A percentile compares a stretch with the other conserved stretches of the same genome.
Conservation (phyloP, 257 asterid species). For the Plectranthus barbatus region DNA sequence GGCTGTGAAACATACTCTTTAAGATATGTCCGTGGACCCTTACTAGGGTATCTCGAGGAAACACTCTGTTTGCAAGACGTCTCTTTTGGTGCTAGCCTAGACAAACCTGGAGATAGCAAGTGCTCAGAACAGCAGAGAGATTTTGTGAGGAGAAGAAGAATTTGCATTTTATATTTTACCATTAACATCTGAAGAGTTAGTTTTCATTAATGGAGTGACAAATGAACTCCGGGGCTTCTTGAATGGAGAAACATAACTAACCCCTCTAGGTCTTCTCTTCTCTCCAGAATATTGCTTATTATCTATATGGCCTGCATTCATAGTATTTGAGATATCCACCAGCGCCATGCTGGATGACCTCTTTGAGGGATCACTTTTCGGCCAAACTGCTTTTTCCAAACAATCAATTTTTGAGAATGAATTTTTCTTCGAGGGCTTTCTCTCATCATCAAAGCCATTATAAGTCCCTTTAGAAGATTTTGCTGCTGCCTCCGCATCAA, state of each 20-base stretch:
- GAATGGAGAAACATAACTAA: slow-evolving; percentile 61
- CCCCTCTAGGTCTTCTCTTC: slow-evolving; percentile 50
- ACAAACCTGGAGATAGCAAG: slow-evolving; percentile 40
- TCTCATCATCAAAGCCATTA: slow-evolving; percentile 24
- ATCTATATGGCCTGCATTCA: slow-evolving; percentile 16
- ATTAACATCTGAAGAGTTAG: slow-evolving; percentile 25
- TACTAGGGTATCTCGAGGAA: slow-evolving; percentile 60
- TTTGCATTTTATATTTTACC: slow-evolving; percentile 40
- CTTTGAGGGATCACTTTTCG: slow-evolving; percentile 22
- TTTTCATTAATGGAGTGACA: slow-evolving; percentile 53
- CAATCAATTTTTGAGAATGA: slow-evolving; percentile 13
- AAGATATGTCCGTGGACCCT: slow-evolving; percentile 44
- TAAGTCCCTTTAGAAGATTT: slow-evolving; percentile 16
- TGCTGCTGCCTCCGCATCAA: slow-evolving; percentile 68
- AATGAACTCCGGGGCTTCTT: slow-evolving; percentile 84
- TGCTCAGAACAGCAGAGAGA: slow-evolving; percentile 24
- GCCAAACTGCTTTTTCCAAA: slow-evolving; percentile 23
- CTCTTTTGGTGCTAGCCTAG: slow-evolving; percentile 55
- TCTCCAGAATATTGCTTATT: slow-evolving; percentile 38
- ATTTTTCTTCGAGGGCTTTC: slow-evolving; percentile 22
- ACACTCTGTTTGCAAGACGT: slow-evolving; percentile 40
- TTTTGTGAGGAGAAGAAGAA: slow-evolving; percentile 15
- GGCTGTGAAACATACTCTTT: slow-evolving; percentile 58
- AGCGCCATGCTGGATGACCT: slow-evolving; percentile 44
- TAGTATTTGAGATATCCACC: slow-evolving; percentile 63